Evolutionary conservation across 345 rosid species (phyloP), one percentile per base, ranked within the genome.

Genomic region (Durio zibethinus): DNA sequence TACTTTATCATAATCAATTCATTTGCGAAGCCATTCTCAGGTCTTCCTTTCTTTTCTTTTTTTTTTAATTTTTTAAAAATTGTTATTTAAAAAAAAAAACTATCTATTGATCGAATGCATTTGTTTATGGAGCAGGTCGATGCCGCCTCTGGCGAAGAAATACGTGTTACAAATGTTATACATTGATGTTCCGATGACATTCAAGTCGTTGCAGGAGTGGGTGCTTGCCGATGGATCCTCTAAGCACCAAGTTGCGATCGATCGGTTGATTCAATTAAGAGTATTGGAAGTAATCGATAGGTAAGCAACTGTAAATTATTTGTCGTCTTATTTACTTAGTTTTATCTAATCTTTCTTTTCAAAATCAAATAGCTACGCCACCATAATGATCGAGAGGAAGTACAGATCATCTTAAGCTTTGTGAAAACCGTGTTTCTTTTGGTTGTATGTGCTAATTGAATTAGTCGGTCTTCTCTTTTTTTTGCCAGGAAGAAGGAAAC

Each of bases 21-120:
- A 94, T 94, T 36, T 92, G 94, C 77, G 92, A 94, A 68, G 98
- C 98, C 76, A 92, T 92, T 82, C 93, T 94, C 87, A 91, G 97
- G n/a, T n/a, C n/a, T n/a, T n/a, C n/a, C n/a, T n/a, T n/a, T n/a
- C n/a, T n/a, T n/a, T n/a, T n/a, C n/a, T n/a, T n/a, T n/a, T n/a
- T n/a, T n/a, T n/a, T n/a, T n/a, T n/a, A n/a, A n/a, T n/a, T n/a
- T n/a, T n/a, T n/a, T n/a, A n/a, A n/a, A n/a, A n/a, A n/a, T n/a
- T n/a, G n/a, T n/a, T n/a, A n/a, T n/a, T n/a, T n/a, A n/a, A n/a
- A n/a, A n/a, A n/a, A n/a, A n/a, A n/a, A n/a, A n/a, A n/a, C n/a
- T n/a, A n/a, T n/a, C n/a, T n/a, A 71, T 10, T 50, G 42, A 69
- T 25, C 23, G 42, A 63, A 29, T n/a, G 59, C 4, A 59, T 74